Conservation (phyloP, 2,329 filamentous ascomycete species). For the Venturia carpophila region DNA sequence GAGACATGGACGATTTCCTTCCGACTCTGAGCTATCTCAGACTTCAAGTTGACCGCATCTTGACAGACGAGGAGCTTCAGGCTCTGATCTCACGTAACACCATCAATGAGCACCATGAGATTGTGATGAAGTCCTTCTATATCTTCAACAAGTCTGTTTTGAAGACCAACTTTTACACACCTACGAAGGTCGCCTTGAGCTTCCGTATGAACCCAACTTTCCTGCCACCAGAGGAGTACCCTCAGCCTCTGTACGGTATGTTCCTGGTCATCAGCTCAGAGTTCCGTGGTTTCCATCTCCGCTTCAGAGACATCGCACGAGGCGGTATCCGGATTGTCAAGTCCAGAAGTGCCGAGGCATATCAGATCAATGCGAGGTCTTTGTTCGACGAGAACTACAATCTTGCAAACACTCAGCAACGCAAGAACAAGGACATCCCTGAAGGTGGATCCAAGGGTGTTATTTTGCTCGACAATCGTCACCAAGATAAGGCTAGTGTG, state of each 20-base stretch:
- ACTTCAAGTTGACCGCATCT: conserved; percentile 56
- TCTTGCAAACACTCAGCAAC: conserved; percentile 94
- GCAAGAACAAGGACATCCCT: conserved; percentile 99
- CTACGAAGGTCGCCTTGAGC: conserved; percentile 94
- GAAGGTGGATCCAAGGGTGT: conserved; percentile 98
- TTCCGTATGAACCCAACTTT: conserved; percentile 89
- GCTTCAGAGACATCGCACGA: conserved; percentile 93
- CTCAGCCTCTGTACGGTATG: conserved; percentile 92
- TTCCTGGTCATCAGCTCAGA: conserved; percentile 97
- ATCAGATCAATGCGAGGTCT: conserved; percentile 90
- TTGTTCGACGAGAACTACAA: conserved; percentile 99
- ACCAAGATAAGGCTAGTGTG: conserved; percentile 85
- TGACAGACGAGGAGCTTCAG: conserved; percentile 32
- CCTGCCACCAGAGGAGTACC: conserved; percentile 85
- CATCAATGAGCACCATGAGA: conserved; percentile 85
- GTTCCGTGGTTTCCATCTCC: conserved; percentile 92
- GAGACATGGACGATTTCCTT: conserved; percentile 59
- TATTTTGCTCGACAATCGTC: conserved; percentile 83
- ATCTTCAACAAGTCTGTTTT: conserved; percentile 89
- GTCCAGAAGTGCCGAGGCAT: conserved; percentile 91
- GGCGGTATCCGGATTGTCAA: conserved; percentile 98
- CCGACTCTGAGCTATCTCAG: conserved; percentile 61
- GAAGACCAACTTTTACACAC: conserved; percentile 97
- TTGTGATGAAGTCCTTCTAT: conserved; percentile 95
- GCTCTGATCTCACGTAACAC: conserved; percentile 34